Evolutionary conservation across 2,329 filamentous ascomycete genomes (phyloP), one percentile per base, ranked within the genome.

Genomic region (Neodidymelliopsis sp.): DNA sequence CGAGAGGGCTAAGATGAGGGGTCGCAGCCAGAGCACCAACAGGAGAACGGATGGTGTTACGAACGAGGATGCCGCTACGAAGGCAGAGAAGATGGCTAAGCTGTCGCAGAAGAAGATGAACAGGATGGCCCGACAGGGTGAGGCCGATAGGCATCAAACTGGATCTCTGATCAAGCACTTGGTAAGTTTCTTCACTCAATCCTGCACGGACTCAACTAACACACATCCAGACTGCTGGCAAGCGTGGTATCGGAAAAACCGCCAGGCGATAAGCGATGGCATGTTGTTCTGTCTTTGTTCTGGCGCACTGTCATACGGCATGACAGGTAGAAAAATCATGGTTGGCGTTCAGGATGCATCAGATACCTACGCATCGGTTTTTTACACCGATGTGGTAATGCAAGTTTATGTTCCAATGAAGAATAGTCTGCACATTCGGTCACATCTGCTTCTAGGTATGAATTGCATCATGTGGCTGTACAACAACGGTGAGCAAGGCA

Each of bases 101-200:
- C 78, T 99, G 71, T 83, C 87, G 66, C 95, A 99, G 86, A 91
- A 93, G 83, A 93, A 91, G 84, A 97, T 95, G 91, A 99, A 99
- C 81, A 85, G 93, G 59, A 94, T 95, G 88, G 94, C 94, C 33
- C 87, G 92, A 74, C 90, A 95, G 81, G 94, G 94, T 81, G 94
- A 99, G 80, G 92, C 88, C 54, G 94, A 99, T 81, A 86, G 95
- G 72, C 93, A 97, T 77, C 85, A 86, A 54, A 87, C 87, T 46
- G 89, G 89, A 27, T 83, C 89, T 42, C 77, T 96, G 75, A 84
- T 87, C 56, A 99, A 96, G 79, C 94, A 97, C 79, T 81, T 99
- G 84, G 88, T 96, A 82, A 74, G 87, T 83, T 62, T 56, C 22
- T n/a, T 13, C 38, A 7, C 11, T 10, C 18, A 16, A n/a, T 20